Conservation (phyloP, 257 asterid genomes). For the Rhazya stricta region DNA sequence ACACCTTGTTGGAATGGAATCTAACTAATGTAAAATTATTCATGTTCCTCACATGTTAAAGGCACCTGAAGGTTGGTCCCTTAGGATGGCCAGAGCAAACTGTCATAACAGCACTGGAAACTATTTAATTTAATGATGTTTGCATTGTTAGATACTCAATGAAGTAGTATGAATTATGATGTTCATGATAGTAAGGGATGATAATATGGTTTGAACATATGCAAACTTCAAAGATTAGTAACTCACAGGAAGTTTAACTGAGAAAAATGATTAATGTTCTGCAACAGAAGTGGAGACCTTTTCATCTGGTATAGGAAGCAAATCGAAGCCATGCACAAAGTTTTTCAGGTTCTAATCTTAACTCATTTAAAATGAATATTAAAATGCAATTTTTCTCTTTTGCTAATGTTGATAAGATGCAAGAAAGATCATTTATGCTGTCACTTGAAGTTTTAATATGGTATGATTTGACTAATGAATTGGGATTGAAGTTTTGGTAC, state of each 20-base stretch:
- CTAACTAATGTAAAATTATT: not conserved
- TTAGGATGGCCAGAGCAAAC: not conserved
- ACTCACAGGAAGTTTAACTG: constrained; percentile 38
- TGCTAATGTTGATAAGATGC: constrained; percentile 28
- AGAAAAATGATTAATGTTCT: constrained; percentile 53
- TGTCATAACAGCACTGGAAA: not conserved
- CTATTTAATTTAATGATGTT: constrained; percentile 1
- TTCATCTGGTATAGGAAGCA: constrained; percentile 97
- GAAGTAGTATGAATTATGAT: not conserved
- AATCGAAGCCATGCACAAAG: constrained; percentile 99
- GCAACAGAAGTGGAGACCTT: constrained; percentile 87
- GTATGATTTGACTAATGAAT: constrained; percentile 45
- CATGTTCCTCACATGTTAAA: not conserved
- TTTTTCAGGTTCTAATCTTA: constrained; percentile 98
- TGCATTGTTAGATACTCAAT: constrained; percentile 4
- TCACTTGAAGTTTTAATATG: constrained; percentile 11
- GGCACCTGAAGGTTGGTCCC: not conserved
- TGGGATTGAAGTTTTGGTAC: constrained; percentile 53
- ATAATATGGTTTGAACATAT: constrained; percentile 20
- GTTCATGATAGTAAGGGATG: constrained; percentile 9
- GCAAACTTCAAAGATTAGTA: constrained; percentile 33
- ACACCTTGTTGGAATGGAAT: not conserved
- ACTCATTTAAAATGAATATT: constrained; percentile 45
- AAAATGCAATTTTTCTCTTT: constrained; percentile 28
- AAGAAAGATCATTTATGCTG: constrained; percentile 15